Base-by-base conservation (phyloP, 2,329 filamentous ascomycete species). In the Fusarium clavum region DNA sequence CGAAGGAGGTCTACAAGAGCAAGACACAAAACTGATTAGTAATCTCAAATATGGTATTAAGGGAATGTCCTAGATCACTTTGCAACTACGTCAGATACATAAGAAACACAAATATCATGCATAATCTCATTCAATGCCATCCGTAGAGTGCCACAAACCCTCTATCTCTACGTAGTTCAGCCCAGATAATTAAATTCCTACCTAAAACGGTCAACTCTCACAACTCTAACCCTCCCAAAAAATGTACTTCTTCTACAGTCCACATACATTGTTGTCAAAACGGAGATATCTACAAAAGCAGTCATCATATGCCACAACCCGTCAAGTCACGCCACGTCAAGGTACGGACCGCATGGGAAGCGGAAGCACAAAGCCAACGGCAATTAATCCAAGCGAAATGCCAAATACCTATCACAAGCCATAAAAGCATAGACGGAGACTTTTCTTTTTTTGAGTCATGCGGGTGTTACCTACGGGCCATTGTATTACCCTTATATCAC, bases 311-410 rank as follows among this genome's bases (percentile, higher is more conserved):
- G 51, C 51, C 38, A 41, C 48, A 29, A 24, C 52, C 61, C 66
- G 56, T 43, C 46, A 47, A 43, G 45, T 49, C 61, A 47, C 27
- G 53, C 41, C 62, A 59, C 32, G 29, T 61, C 61, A 40, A 27
- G 25, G 25, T 44, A 43, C 61, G 63, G 54, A 41, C 56, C 53
- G 66, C 48, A 57, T 54, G 45, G n/a, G 49, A 18, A 16, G 38
- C 47, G 64, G 58, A 44, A 68, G 48, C 62, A 67, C 48, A 63
- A 43, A 43, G 49, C 13, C 49, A 41, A 49, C 57, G 67, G 67
- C 67, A 70, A 64, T 63, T 51, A 32, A 10, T 40, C 14, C 25
- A 67, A 53, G 53, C 57, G 53, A 67, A 30, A 63, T 63, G 32
- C 46, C 48, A 51, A n/a, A 41, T 44, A 27, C 34, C 34, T 41